Percentiles rank a stretch among this genome's conserved stretches.
Conservation (phyloP, 371 early-diverging fungal genomes). For the Gilbertella persicaria region DNA sequence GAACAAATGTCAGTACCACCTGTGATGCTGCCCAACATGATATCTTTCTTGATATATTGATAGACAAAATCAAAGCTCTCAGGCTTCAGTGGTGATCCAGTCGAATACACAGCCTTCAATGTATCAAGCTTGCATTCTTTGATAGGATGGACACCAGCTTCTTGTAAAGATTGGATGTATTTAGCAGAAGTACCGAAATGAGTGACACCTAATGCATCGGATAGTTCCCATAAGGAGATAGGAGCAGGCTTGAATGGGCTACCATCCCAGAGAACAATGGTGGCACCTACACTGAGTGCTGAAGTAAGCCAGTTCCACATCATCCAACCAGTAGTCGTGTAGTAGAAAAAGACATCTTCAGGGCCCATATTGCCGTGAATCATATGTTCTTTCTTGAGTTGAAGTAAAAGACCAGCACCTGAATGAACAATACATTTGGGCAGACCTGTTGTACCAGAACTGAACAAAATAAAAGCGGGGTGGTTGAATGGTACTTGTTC, state of each 20-base stretch:
- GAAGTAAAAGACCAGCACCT: conserved; percentile 89
- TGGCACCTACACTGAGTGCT: conserved; percentile 77
- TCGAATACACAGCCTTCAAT: conserved; percentile 87
- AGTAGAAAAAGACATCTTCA: conserved; percentile 88
- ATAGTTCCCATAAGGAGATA: conserved; percentile 76
- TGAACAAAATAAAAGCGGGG: conserved; percentile 94
- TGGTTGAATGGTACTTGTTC: conserved; percentile 91
- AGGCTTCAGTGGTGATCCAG: conserved; percentile 93
- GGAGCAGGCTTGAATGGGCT: conserved; percentile 91
- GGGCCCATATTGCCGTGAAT: conserved; percentile 80
- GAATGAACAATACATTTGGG: conserved; percentile 99
- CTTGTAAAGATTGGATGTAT: conserved; percentile 91
- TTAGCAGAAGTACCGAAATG: conserved; percentile 95
- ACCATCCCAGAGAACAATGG: conserved; percentile 92
- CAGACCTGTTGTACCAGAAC: conserved; percentile 96
- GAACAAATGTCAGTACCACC: conserved; percentile 98
- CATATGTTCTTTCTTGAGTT: conserved; percentile 92
- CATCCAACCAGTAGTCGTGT: conserved; percentile 98
- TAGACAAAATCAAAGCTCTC: conserved; percentile 93
- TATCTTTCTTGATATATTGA: conserved; percentile 74
- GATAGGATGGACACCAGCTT: conserved; percentile 67
- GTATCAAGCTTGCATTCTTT: conserved; percentile 54
- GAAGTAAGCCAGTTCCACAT: conserved; percentile 98
- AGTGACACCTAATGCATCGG: conserved; percentile 79
- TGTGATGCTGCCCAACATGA: conserved; percentile 91